A percentile compares a stretch with the other conserved stretches of the same genome.
Conservation (phyloP, 225 moss, liverwort and hornwort genomes). For the Polytrichum formosum region DNA sequence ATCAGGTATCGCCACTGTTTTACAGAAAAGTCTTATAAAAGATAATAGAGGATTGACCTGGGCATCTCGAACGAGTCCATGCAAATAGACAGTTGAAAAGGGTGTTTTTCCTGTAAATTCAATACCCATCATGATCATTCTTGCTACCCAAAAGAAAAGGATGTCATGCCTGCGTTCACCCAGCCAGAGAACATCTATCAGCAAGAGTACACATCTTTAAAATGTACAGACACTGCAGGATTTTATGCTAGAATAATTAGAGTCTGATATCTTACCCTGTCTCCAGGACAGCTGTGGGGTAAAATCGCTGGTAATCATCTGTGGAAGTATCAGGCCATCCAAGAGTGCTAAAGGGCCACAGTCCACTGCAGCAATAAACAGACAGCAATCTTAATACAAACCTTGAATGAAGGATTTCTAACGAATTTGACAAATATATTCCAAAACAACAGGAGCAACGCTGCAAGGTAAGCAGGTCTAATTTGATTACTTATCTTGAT, state of each 20-base stretch:
- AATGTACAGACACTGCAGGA: no score
- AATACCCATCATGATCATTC: conserved; percentile 96
- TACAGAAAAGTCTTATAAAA: background rate
- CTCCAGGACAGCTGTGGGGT: conserved; percentile 79
- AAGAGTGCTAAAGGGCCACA: conserved; percentile 92
- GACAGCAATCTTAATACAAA: no score
- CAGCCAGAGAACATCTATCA: background rate
- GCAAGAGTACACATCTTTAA: background rate
- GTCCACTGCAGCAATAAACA: conserved; percentile 51
- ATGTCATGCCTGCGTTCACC: conserved; percentile 75
- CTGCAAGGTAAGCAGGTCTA: no score
- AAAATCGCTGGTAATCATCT: conserved; percentile 69
- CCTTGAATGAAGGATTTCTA: no score
- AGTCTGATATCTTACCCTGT: conserved; percentile 60
- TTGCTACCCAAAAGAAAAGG: conserved; percentile 92
- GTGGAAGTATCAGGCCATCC: conserved; percentile 75
- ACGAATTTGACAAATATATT: no score
- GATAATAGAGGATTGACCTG: conserved; percentile 46
- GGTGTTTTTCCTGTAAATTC: conserved; percentile 86
- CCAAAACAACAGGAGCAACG: no score
- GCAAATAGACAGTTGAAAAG: conserved; percentile 81
- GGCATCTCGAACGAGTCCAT: conserved; percentile 84
- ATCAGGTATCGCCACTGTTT: no score
- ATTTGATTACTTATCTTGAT: no score
- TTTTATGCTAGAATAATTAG: background rate